phyloP scores from a whole-genome alignment of 2,329 filamentous ascomycete species.

The Phyllosticta ampelicida region DNA sequence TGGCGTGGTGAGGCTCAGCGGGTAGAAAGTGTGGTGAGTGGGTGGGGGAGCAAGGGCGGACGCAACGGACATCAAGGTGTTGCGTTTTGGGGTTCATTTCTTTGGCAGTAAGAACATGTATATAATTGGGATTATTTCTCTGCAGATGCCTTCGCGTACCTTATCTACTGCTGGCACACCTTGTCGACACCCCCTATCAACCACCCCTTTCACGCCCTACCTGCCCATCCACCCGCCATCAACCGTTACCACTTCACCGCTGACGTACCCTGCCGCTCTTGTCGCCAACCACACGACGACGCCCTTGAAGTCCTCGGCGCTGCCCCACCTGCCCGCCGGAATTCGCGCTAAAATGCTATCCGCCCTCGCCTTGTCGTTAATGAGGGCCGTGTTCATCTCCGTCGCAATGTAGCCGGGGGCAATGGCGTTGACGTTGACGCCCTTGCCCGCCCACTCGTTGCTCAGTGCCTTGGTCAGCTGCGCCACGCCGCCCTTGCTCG shows the following conservation, averaged over 20 bases:
- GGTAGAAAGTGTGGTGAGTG: background rate
- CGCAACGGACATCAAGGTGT: background rate
- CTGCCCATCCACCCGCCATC: constrained; percentile 92
- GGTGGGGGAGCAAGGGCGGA: background rate
- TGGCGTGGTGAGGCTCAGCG: background rate
- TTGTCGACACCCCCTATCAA: too few relatives aligned
- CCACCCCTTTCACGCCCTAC: constrained; percentile 30
- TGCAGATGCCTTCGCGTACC: background rate
- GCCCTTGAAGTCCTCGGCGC: constrained; percentile 79
- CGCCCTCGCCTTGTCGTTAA: constrained; percentile 58
- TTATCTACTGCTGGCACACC: too few relatives aligned
- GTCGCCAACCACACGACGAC: constrained; percentile 68
- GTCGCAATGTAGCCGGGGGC: constrained; percentile 85
- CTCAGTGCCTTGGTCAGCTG: constrained; percentile 77
- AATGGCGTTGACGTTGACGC: constrained; percentile 77
- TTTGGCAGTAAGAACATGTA: background rate
- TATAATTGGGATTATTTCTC: background rate
- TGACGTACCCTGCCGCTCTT: constrained; percentile 68
- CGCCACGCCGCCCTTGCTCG: constrained; percentile 72
- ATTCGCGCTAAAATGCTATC: constrained; percentile 69
- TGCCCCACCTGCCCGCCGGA: constrained; percentile 74
- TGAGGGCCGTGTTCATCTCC: constrained; percentile 84
- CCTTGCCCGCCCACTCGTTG: constrained; percentile 76
- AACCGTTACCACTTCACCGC: constrained; percentile 69
- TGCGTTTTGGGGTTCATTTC: background rate